phyloP scores from a whole-genome alignment of 2,329 filamentous ascomycete species.

The Cladophialophora psammophila region DNA sequence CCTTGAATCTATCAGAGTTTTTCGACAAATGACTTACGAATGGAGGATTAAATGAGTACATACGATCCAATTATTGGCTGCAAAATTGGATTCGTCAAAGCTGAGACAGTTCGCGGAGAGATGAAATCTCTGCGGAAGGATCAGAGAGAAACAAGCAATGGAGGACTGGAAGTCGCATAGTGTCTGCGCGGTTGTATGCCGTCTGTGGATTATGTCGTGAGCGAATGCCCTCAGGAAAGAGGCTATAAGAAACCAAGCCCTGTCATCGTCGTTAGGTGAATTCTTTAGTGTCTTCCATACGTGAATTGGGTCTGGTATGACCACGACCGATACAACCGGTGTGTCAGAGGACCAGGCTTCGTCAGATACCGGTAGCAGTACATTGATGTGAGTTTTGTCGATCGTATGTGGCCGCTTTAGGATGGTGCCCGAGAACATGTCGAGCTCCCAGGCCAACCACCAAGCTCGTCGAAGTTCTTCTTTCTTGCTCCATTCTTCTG shows the following conservation, averaged over 20 bases:
- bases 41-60: constrained; percentile 11
- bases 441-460: constrained; percentile 26
- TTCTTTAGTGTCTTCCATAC: constrained; percentile 10
- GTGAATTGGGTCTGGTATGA: background rate
- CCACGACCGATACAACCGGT: background rate
- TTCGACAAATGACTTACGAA: background rate
- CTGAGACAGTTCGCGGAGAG: background rate
- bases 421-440: constrained; percentile 13
- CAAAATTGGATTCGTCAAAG: background rate
- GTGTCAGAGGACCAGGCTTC: constrained; percentile 16
- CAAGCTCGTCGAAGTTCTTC: constrained; percentile 22
- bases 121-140: constrained; percentile 7
- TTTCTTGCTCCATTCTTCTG: constrained; percentile 9
- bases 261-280: constrained; percentile 11
- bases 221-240: background rate
- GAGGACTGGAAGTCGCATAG: constrained; percentile 4
- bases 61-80: constrained; percentile 9
- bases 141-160: constrained; percentile 9
- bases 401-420: constrained; percentile 6
- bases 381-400: constrained; percentile 6
- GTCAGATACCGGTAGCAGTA: constrained; percentile 16
- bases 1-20: background rate
- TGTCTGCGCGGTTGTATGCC: constrained; percentile 1
- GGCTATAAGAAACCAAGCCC: constrained; percentile 21
- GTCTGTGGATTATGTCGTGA: constrained; percentile 12